Conservation (phyloP, 768 basidiomycete species). For the Cubamyces lactineus region DNA sequence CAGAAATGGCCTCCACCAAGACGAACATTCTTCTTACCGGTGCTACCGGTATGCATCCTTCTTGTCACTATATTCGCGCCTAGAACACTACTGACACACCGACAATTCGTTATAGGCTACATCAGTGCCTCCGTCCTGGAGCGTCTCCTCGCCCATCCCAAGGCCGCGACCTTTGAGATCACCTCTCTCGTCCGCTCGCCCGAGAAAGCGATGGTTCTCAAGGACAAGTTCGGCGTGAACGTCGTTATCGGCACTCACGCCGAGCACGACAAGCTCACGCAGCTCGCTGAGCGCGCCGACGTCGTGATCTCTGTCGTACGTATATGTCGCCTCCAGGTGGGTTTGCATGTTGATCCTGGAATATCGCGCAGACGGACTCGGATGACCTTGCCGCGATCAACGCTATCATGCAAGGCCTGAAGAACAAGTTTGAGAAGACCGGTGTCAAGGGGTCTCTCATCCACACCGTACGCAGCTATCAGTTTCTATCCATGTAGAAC, state of each 20-base stretch:
- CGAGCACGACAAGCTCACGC: conserved; percentile 43
- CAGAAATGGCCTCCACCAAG: conserved; percentile 24
- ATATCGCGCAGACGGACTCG: conserved; percentile 41
- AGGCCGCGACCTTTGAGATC: conserved; percentile 2
- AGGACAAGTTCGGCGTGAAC: conserved; percentile 28
- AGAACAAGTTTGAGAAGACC: conserved; percentile 46
- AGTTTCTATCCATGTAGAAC: too few relatives aligned
- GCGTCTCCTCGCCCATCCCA: conserved; percentile 46
- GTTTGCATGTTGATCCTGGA: background rate
- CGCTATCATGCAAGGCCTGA: conserved; percentile 56
- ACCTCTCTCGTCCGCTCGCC: conserved; percentile 10
- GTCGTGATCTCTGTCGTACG: conserved; percentile 32
- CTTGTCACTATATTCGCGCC: too few relatives aligned
- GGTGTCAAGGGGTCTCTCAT: conserved; percentile 53
- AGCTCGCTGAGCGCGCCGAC: conserved; percentile 48
- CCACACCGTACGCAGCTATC: conserved; percentile 54
- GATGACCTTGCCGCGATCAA: conserved; percentile 50
- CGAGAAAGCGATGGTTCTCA: conserved; percentile 11
- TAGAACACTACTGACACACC: too few relatives aligned
- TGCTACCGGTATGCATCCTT: conserved; percentile 41
- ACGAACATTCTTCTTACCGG: conserved; percentile 47
- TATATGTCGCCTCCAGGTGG: background rate
- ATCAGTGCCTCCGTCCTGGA: conserved; percentile 59
- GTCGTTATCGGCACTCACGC: conserved; percentile 23
- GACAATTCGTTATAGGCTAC: conserved; percentile 43